Conservation (phyloP, 345 rosid species). For the Kernera saxatilis region DNA sequence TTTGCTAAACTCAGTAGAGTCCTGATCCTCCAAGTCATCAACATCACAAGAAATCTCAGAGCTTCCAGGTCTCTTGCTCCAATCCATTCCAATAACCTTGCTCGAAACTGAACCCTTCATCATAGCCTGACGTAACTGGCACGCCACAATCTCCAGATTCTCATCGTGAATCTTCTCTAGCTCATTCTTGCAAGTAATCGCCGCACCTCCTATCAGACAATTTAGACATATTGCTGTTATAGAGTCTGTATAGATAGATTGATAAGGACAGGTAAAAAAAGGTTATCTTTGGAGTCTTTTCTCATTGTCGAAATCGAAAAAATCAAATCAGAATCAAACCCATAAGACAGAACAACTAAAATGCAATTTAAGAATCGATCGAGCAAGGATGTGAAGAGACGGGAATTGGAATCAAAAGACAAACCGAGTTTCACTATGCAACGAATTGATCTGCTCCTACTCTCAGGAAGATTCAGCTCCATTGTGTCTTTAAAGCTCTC, state of each 20-base stretch:
- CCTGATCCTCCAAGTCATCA: slow-evolving; percentile 36
- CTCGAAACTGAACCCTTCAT: slow-evolving; percentile 30
- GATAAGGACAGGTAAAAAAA: not conserved
- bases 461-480: slow-evolving; percentile 27
- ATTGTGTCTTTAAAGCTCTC: not conserved
- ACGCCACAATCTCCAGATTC: slow-evolving; percentile 51
- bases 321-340: not conserved
- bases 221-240: not conserved
- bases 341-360: not conserved
- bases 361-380: not conserved
- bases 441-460: slow-evolving; percentile 46
- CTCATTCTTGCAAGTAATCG: slow-evolving; percentile 82
- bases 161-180: slow-evolving; percentile 76
- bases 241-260: not conserved
- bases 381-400: not conserved
- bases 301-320: not conserved
- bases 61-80: slow-evolving; percentile 75
- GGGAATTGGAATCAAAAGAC: not conserved
- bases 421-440: slow-evolving; percentile 93
- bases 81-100: slow-evolving; percentile 65
- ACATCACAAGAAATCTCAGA: slow-evolving; percentile 42
- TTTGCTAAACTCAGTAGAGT: slow-evolving; percentile 35
- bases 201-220: slow-evolving; percentile 66
- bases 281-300: not conserved
- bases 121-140: slow-evolving; percentile 69